phyloP scores from a whole-genome alignment of 1,284 basidiomycete genomes.

The Exsudoporus floridanus region DNA sequence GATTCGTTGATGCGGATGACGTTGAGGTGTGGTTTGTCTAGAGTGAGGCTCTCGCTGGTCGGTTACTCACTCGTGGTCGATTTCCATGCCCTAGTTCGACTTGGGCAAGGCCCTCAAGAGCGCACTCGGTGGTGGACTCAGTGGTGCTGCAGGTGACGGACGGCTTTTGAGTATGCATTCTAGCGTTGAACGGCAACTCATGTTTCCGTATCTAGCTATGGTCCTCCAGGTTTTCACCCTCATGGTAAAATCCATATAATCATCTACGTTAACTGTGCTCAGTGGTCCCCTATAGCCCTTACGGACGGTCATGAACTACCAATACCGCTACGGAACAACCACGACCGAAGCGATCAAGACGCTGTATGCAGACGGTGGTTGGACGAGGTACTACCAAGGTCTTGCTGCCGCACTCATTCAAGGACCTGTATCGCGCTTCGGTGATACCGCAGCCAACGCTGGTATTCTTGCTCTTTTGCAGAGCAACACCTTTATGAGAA shows the following conservation, averaged over 20 bases:
- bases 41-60: background rate
- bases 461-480: slow-evolving; percentile 76
- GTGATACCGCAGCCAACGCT: slow-evolving; percentile 84
- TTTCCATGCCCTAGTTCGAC: slow-evolving; percentile 63
- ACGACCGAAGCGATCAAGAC: slow-evolving; percentile 64
- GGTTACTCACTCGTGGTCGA: slow-evolving; percentile 2
- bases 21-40: slow-evolving; percentile 49
- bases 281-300: slow-evolving; percentile 48
- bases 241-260: slow-evolving; percentile 53
- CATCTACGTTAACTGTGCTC: slow-evolving; percentile 7
- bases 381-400: slow-evolving; percentile 80
- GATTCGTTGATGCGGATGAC: slow-evolving; percentile 66
- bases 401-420: slow-evolving; percentile 79
- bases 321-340: slow-evolving; percentile 79
- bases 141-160: slow-evolving; percentile 73
- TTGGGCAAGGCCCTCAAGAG: slow-evolving; percentile 68
- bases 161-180: no score
- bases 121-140: slow-evolving; percentile 82
- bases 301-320: slow-evolving; percentile 91
- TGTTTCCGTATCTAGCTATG: slow-evolving; percentile 59
- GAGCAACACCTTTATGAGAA: slow-evolving; percentile 65
- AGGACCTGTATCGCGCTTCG: slow-evolving; percentile 77
- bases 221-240: slow-evolving; percentile 83
- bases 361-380: slow-evolving; percentile 78
- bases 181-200: background rate